Percentiles rank a stretch among this genome's conserved stretches.
Evolutionary conservation across 2,329 filamentous ascomycete genomes (phyloP).

Genomic region (Penicillium janthinellum): DNA sequence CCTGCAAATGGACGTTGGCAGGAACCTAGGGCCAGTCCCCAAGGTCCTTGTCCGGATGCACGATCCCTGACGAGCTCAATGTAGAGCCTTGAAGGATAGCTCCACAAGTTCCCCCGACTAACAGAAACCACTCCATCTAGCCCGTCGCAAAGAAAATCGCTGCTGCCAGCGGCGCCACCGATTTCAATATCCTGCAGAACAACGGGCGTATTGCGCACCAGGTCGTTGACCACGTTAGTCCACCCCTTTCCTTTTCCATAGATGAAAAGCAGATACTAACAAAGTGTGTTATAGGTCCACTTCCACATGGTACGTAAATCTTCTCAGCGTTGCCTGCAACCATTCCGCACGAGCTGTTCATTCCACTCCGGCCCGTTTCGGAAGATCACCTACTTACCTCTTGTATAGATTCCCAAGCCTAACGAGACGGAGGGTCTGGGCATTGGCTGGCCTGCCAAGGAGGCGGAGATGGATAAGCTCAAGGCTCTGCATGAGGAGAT

Average conservation of each 20-base stretch:
- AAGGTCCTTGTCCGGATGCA: slow-evolving; percentile 26
- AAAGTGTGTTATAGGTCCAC: slow-evolving; percentile 64
- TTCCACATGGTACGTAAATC: slow-evolving; percentile 76
- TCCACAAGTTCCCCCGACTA: slow-evolving; percentile 14
- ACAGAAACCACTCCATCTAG: slow-evolving; percentile 39
- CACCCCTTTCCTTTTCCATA: too few relatives aligned
- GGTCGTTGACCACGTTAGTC: slow-evolving; percentile 81
- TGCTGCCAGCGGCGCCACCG: slow-evolving; percentile 68
- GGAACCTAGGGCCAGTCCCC: slow-evolving; percentile 2
- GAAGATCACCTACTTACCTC: slow-evolving; percentile 3
- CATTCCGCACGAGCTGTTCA: neutral
- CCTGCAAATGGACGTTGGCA: neutral
- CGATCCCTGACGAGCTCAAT: neutral
- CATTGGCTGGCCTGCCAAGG: slow-evolving; percentile 76
- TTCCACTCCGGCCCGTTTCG: neutral
- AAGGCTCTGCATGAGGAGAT: slow-evolving; percentile 79
- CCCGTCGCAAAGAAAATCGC: slow-evolving; percentile 87
- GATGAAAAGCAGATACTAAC: too few relatives aligned
- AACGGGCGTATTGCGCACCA: slow-evolving; percentile 92
- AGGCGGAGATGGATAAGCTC: slow-evolving; percentile 77
- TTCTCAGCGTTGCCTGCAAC: neutral
- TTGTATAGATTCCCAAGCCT: slow-evolving; percentile 82
- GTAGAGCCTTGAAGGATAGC: neutral
- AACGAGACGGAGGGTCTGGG: slow-evolving; percentile 77
- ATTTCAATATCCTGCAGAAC: slow-evolving; percentile 97